Percentiles rank a stretch among this genome's conserved stretches.
phyloP scores from a whole-genome alignment of 2,329 filamentous ascomycete genomes.

The Neopestalotiopsis sp. region DNA sequence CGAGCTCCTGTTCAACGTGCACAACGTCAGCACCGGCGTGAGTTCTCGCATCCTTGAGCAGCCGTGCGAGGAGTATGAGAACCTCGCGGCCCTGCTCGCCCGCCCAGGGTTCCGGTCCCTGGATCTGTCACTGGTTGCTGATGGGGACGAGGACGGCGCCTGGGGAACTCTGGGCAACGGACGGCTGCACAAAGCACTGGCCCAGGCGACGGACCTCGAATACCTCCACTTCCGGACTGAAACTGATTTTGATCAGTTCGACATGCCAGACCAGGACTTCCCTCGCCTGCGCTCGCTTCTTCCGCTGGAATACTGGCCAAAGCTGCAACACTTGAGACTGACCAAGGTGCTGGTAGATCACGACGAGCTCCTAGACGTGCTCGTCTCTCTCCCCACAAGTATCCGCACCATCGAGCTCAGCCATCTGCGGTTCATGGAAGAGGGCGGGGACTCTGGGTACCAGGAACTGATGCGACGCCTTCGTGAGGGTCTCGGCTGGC shows the following conservation, averaged over 20 bases:
- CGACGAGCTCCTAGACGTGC: background rate
- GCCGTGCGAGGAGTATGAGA: slow-evolving; percentile 30
- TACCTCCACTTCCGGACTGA: slow-evolving; percentile 1
- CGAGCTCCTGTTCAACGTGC: slow-evolving; percentile 41
- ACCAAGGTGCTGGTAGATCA: slow-evolving; percentile 6
- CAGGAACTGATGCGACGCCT: slow-evolving; percentile 7
- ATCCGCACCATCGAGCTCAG: slow-evolving; percentile 6
- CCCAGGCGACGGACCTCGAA: slow-evolving; percentile 12
- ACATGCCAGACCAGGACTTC: slow-evolving; percentile 7
- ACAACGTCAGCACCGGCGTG: slow-evolving; percentile 36
- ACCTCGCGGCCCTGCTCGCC: slow-evolving; percentile 30
- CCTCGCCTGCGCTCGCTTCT: background rate
- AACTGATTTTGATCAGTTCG: slow-evolving; percentile 11
- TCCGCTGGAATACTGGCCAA: background rate
- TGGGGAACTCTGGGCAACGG: slow-evolving; percentile 1
- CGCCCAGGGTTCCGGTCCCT: slow-evolving; percentile 34
- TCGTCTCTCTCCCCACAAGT: slow-evolving; percentile 1
- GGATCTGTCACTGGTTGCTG: slow-evolving; percentile 29
- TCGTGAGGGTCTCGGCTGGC: slow-evolving; percentile 6
- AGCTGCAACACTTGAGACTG: slow-evolving; percentile 3
- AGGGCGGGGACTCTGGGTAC: background rate
- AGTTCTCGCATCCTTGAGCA: slow-evolving; percentile 37
- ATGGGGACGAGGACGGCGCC: slow-evolving; percentile 7
- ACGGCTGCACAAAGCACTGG: slow-evolving; percentile 1
- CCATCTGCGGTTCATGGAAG: slow-evolving; percentile 9